Conservation (phyloP, 2,329 filamentous ascomycete species). For the Penicillium concentricum region DNA sequence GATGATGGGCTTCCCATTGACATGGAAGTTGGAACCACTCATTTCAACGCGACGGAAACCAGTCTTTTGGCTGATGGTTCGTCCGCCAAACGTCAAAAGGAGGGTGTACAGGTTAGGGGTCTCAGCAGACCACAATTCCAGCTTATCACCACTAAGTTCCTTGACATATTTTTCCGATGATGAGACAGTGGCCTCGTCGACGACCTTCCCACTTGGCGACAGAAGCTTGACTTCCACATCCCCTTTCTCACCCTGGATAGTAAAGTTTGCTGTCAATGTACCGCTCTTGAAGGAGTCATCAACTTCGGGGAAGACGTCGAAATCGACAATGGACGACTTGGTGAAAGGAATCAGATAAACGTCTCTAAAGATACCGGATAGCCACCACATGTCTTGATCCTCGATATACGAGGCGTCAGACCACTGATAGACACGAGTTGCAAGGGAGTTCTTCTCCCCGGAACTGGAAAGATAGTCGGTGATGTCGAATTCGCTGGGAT, state of each 20-base stretch:
- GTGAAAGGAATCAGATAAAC: slow-evolving; percentile 62
- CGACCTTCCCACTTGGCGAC: background rate
- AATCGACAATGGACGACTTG: slow-evolving; percentile 44
- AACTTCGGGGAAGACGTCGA: slow-evolving; percentile 46
- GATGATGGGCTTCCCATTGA: slow-evolving; percentile 62
- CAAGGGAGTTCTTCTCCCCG: slow-evolving; percentile 52
- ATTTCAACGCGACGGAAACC: slow-evolving; percentile 64
- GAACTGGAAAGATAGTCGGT: slow-evolving; percentile 47
- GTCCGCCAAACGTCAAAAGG: slow-evolving; percentile 34
- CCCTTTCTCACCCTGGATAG: slow-evolving; percentile 51
- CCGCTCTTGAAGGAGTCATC: background rate
- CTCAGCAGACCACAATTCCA: slow-evolving; percentile 68
- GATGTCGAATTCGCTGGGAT: slow-evolving; percentile 69
- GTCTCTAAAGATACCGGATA: slow-evolving; percentile 66
- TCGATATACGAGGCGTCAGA: slow-evolving; percentile 69
- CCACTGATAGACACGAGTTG: slow-evolving; percentile 67
- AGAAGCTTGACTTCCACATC: slow-evolving; percentile 33
- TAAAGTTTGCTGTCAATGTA: slow-evolving; percentile 47
- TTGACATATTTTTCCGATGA: slow-evolving; percentile 1
- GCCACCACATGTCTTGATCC: slow-evolving; percentile 68
- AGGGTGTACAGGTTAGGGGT: slow-evolving; percentile 61
- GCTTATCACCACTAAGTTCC: slow-evolving; percentile 43
- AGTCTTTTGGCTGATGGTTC: slow-evolving; percentile 51
- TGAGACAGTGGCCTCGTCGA: background rate
- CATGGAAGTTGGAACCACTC: slow-evolving; percentile 55